Base-by-base conservation (phyloP, 768 basidiomycete genomes). In the Xerocomellus intermedius region DNA sequence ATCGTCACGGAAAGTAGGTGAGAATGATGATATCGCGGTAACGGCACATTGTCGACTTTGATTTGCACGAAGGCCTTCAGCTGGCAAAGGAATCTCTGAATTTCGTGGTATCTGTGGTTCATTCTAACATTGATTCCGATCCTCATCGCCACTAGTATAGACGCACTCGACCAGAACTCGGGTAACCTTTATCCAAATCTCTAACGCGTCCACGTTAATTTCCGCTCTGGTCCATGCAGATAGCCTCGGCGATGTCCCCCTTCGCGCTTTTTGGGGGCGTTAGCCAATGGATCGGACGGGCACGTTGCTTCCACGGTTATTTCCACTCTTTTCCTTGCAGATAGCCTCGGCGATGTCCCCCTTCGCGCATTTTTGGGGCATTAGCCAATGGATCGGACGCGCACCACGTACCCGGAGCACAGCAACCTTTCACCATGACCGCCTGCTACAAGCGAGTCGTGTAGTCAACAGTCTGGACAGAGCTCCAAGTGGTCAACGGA, bases 161-260 rank as follows among this genome's bases (percentile, higher is more conserved):
- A 72, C 71, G 8, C 56, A 69, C 3, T 74, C 75, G 2, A 75
- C 79, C 3, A 75, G 68, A 37, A 77, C 80, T 8, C 85, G 94
- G 30, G 48, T 92, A n/a, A 77, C 85, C 0, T 89, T 95, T 68
- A 73, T 95, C 32, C 91, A 94, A 68, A 86, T 89, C 55, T 86
- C 92, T 1, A 56, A 71, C 8, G 50, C 54, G 2, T 85, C 83
- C 0, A 77, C 74, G 54, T 57, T 83, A 8, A 64, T 87, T 2
- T 77, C 78, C 1, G 77, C 80, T 26, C 77, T 89, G 21, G 65
- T 83, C 48, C 65, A 69, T n/a, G 60, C 69, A 6, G 73, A 73
- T 8, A 57, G 66, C 1, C 65, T 87, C 12, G 68, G 75, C 0
- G 74, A 42, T 16, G 14, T 64, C 1, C 9, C 54, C 59, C 68